Percentiles rank a stretch among this genome's conserved stretches.
These are phyloP conservation scores for Diaporthe ampelina DNA, from an alignment of 2,329 filamentous ascomycete genomes.

Conservation along the genomic window DNA sequence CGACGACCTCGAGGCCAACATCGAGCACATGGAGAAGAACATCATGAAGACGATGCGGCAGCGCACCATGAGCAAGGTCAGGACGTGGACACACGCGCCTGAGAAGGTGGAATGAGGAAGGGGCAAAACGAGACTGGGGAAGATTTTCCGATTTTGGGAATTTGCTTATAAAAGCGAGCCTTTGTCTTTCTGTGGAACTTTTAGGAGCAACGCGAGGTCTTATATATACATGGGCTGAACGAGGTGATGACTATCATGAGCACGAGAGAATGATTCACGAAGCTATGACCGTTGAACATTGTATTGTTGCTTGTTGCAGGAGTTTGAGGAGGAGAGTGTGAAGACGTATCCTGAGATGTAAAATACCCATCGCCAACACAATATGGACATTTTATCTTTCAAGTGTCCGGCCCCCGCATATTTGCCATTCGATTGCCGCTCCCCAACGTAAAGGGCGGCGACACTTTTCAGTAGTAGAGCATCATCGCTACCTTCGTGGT, in stretches of 20 bases:
- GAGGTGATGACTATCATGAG: slow-evolving; percentile 28
- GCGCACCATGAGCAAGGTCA: slow-evolving; percentile 68
- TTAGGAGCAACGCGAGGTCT: slow-evolving; percentile 3
- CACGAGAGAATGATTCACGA: slow-evolving; percentile 32
- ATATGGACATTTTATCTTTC: neutral
- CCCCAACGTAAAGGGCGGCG: neutral
- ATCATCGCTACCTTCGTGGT: neutral
- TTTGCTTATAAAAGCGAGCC: slow-evolving; percentile 16
- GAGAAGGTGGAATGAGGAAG: slow-evolving; percentile 38
- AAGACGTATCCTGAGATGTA: neutral
- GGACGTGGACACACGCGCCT: slow-evolving; percentile 61
- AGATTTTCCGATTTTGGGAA: neutral
- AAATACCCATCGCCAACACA: slow-evolving; percentile 1
- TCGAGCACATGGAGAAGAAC: slow-evolving; percentile 69
- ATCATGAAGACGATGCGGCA: slow-evolving; percentile 70
- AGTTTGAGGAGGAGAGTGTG: too few relatives aligned
- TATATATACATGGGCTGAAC: slow-evolving; percentile 18
- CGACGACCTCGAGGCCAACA: slow-evolving; percentile 65
- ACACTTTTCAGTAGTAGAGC: neutral
- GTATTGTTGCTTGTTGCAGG: neutral
- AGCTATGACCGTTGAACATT: slow-evolving; percentile 13
- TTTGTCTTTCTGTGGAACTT: neutral
- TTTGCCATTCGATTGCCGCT: neutral
- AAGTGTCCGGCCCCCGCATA: neutral
- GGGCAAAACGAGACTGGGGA: neutral